A percentile compares a stretch with the other conserved stretches of the same genome.
phyloP scores from a whole-genome alignment of 2,329 filamentous ascomycete genomes.

The Coniochaeta hoffmannii region DNA sequence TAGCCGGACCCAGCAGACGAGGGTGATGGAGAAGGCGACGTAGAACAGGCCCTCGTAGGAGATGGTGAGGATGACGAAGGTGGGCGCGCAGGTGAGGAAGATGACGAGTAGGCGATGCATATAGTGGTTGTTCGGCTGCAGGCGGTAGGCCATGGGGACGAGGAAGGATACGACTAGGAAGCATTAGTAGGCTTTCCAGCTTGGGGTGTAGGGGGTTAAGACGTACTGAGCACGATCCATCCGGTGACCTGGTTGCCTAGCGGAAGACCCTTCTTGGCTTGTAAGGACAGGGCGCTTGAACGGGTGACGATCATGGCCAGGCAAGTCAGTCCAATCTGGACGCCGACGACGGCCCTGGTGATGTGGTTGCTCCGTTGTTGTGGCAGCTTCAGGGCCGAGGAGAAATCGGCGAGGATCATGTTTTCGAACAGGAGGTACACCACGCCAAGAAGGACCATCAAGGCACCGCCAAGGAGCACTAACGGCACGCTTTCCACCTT shows the following conservation, averaged over 20 bases:
- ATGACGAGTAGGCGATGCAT: constrained; percentile 82
- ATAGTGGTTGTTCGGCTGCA: constrained; percentile 80
- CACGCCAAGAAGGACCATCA: constrained; percentile 72
- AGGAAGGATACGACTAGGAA: constrained; percentile 61
- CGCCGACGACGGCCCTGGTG: constrained; percentile 54
- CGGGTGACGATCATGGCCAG: constrained; percentile 81
- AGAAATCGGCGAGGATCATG: constrained; percentile 39
- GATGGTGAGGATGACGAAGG: constrained; percentile 92
- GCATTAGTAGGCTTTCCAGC: not conserved
- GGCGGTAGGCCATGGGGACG: constrained; percentile 72
- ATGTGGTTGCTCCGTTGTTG: constrained; percentile 29
- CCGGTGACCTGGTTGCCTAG: constrained; percentile 81
- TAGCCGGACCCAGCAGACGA: constrained; percentile 86
- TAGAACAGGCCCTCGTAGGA: constrained; percentile 98
- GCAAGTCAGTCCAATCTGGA: constrained; percentile 71
- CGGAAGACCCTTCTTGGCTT: constrained; percentile 78
- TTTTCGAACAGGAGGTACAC: constrained; percentile 78
- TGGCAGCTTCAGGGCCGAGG: constrained; percentile 17
- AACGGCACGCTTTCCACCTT: constrained; percentile 71
- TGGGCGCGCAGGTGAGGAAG: constrained; percentile 87
- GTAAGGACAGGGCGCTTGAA: constrained; percentile 76
- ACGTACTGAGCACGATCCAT: constrained; percentile 68
- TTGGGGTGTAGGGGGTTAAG: not conserved
- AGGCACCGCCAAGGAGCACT: constrained; percentile 67
- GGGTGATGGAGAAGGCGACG: constrained; percentile 72